Percentiles rank a stretch among this genome's conserved stretches.
phyloP scores from a whole-genome alignment of 2,329 filamentous ascomycete species.

The Arthrobotrys megalospora region DNA sequence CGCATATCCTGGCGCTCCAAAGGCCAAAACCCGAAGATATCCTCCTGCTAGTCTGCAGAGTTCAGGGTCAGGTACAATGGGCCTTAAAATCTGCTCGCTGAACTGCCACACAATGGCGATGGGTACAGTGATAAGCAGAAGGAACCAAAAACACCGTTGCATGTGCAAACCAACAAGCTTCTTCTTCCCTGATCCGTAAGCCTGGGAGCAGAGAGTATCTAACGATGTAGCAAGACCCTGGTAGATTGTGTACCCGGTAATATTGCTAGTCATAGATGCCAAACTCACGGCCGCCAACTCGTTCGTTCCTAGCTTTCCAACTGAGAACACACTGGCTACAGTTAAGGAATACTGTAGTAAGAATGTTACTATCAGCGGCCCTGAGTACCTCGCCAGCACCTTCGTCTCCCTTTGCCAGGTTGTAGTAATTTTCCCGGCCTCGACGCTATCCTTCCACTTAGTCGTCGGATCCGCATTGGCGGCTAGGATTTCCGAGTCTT shows the following conservation, averaged over 20 bases:
- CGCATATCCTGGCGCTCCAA: slow-evolving; percentile 80
- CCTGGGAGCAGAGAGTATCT: slow-evolving; percentile 93
- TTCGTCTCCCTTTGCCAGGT: slow-evolving; percentile 93
- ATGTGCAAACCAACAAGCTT: slow-evolving; percentile 88
- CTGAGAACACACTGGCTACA: slow-evolving; percentile 84
- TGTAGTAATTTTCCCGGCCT: slow-evolving; percentile 84
- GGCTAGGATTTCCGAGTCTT: slow-evolving; percentile 35
- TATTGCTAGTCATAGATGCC: slow-evolving; percentile 84
- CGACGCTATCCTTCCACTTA: slow-evolving; percentile 89
- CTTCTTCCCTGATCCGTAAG: slow-evolving; percentile 91
- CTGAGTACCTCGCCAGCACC: slow-evolving; percentile 80
- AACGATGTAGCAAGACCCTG: slow-evolving; percentile 86
- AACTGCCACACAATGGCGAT: slow-evolving; percentile 80
- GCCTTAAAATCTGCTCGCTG: slow-evolving; percentile 76
- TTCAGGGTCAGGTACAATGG: slow-evolving; percentile 79
- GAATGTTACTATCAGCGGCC: slow-evolving; percentile 81
- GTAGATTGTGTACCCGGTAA: slow-evolving; percentile 82
- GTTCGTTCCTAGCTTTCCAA: slow-evolving; percentile 80
- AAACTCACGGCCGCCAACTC: slow-evolving; percentile 78
- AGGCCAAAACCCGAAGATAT: slow-evolving; percentile 79
- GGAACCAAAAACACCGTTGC: slow-evolving; percentile 84
- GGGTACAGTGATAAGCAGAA: slow-evolving; percentile 80
- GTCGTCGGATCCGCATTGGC: slow-evolving; percentile 71
- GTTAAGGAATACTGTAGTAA: slow-evolving; percentile 86
- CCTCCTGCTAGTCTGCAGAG: slow-evolving; percentile 80